Evolutionary conservation across 495 filamentous ascomycete genomes (phyloP), one percentile per base, ranked within the genome.

Genomic region (Neurospora hispaniola): DNA sequence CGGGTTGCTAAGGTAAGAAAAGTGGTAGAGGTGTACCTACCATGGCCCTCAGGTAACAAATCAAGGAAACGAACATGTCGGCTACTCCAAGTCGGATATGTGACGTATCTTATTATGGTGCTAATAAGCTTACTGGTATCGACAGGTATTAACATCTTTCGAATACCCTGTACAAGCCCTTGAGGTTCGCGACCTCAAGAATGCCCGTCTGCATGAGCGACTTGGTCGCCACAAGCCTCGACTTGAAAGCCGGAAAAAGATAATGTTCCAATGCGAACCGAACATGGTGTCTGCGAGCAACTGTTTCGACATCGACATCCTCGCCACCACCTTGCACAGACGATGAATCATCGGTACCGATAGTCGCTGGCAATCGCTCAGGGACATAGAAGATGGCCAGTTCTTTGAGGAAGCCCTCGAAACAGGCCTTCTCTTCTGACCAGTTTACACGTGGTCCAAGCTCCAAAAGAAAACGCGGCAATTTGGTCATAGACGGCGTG

Each of bases 141-240:
- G 48, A 27, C 20, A 14, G 48, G 20, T 59, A 27, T 89, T 81
- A 98, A 81, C 94, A 98, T 69, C 96, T 86, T 82, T 99, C 96
- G 85, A 99, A 99, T n/a, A 98, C 94, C 54, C 93, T 85, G 81
- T 99, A 99, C 70, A 99, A 79, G 5, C 96, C 94, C 80, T 97
- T 98, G 72, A 98, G 82, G 84, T 97, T 92, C 0, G 96, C 96
- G 38, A 97, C 89, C 82, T 99, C 96, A 18, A 96, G 85, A 40
- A 97, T 89, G 23, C 90, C 92, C 2, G 80, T 82, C 72, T 88
- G 87, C 80, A 98, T 86, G 76, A 98, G 81, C 27, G 86, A 85
- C 73, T 88, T 91, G 54, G 95, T 97, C 38, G 94, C 94, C 73
- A 98, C 91, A 43, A 99, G 80, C 71, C 94, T 85, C 7, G 90